Evolutionary conservation across 768 basidiomycete genomes (phyloP).

Genomic region (Flagelloscypha sp.): DNA sequence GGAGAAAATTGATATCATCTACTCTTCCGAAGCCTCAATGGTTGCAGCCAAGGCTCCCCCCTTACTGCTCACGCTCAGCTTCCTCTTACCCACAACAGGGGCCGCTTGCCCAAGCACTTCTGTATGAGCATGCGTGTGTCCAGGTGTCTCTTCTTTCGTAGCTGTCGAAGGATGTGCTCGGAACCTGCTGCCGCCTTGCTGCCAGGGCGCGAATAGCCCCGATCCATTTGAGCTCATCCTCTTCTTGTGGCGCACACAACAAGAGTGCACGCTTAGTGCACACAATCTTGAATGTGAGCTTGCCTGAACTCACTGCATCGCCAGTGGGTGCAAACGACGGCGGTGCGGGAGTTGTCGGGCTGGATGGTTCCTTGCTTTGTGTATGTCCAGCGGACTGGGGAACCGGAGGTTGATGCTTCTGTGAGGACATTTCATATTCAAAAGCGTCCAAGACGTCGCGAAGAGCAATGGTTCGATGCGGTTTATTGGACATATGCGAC

Average conservation of each 20-base stretch:
- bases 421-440: constrained; percentile 65
- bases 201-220: constrained; percentile 91
- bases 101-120: too few relatives aligned
- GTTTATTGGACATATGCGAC: constrained; percentile 93
- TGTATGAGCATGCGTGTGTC: too few relatives aligned
- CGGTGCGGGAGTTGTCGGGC: constrained; percentile 25
- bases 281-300: constrained; percentile 88
- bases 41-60: too few relatives aligned
- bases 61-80: too few relatives aligned
- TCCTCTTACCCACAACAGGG: too few relatives aligned
- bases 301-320: constrained; percentile 36
- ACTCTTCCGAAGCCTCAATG: too few relatives aligned
- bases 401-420: constrained; percentile 39
- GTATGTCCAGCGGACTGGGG: too few relatives aligned
- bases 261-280: constrained; percentile 87
- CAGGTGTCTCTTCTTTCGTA: too few relatives aligned
- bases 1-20: too few relatives aligned
- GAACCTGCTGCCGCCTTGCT: too few relatives aligned
- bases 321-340: constrained; percentile 24
- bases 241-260: constrained; percentile 91
- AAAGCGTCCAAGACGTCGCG: constrained; percentile 85
- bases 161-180: too few relatives aligned
- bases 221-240: constrained; percentile 98
- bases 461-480: constrained; percentile 80
- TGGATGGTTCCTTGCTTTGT: too few relatives aligned